Evolutionary conservation across 371 early-diverging fungal genomes (phyloP).

Genomic region (Mortierella sp.): DNA sequence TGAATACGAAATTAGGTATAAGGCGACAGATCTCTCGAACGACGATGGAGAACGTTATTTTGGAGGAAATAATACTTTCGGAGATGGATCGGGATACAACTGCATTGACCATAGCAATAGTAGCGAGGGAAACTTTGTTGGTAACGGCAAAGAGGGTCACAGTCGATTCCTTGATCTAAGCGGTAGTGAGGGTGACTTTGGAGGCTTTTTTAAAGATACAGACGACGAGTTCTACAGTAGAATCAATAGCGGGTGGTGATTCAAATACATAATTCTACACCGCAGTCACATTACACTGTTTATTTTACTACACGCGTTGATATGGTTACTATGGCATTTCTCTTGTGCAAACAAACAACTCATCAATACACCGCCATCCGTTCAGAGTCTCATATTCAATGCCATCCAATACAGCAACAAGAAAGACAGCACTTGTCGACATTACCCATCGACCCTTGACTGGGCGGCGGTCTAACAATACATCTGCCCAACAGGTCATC

Average conservation of each 20-base stretch:
- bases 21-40: not conserved
- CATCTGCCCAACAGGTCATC: constrained; percentile 13
- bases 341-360: not conserved
- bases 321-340: too few relatives aligned
- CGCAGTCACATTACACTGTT: not conserved
- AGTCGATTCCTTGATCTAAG: not conserved
- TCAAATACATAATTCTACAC: not conserved
- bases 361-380: too few relatives aligned
- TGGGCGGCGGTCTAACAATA: constrained; percentile 27
- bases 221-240: not conserved
- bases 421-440: constrained; percentile 39
- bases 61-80: not conserved
- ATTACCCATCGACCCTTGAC: constrained; percentile 39
- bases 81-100: not conserved
- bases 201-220: not conserved
- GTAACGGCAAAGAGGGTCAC: not conserved
- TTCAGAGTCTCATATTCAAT: constrained; percentile 8
- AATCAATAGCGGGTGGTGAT: not conserved
- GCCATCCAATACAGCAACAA: constrained; percentile 21
- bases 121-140: constrained; percentile 2
- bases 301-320: too few relatives aligned
- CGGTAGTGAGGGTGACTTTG: not conserved
- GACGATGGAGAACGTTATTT: not conserved
- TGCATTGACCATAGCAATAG: constrained; percentile 8
- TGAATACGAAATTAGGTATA: not conserved